phyloP scores from a whole-genome alignment of 768 basidiomycete genomes.

The Ramaria sp. region DNA sequence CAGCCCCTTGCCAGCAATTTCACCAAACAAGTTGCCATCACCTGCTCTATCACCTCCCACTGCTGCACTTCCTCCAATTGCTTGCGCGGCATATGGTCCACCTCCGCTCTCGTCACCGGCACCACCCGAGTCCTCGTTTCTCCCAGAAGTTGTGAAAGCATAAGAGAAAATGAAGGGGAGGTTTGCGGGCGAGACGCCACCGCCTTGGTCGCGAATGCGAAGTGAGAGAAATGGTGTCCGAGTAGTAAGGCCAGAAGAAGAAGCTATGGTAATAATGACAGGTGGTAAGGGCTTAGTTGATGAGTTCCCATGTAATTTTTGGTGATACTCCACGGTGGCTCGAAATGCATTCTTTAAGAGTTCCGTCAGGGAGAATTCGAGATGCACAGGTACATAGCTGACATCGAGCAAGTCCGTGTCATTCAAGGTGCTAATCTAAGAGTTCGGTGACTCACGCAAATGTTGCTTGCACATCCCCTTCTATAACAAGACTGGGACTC shows the following conservation, averaged over 20 bases:
- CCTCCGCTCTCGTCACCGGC: conserved; percentile 35
- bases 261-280: conserved; percentile 61
- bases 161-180: conserved; percentile 82
- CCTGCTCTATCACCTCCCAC: conserved; percentile 34
- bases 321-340: conserved; percentile 73
- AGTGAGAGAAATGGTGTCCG: conserved; percentile 53
- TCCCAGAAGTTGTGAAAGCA: conserved; percentile 79
- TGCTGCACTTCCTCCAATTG: conserved; percentile 62
- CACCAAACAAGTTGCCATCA: conserved; percentile 54
- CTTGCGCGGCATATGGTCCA: conserved; percentile 72
- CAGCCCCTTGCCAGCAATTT: conserved; percentile 67
- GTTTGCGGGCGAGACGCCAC: conserved; percentile 66
- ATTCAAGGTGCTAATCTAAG: not conserved
- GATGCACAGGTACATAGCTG: conserved; percentile 81
- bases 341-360: conserved; percentile 87
- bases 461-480: conserved; percentile 58
- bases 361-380: conserved; percentile 87
- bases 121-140: conserved; percentile 25
- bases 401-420: conserved; percentile 4
- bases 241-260: conserved; percentile 23
- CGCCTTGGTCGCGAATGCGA: conserved; percentile 77
- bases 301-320: conserved; percentile 28
- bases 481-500: conserved; percentile 54
- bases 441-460: conserved; percentile 55
- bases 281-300: conserved; percentile 39